A percentile compares a stretch with the other conserved stretches of the same genome.
phyloP scores from a whole-genome alignment of 805 yeast species.

The Candida vaughaniae region DNA sequence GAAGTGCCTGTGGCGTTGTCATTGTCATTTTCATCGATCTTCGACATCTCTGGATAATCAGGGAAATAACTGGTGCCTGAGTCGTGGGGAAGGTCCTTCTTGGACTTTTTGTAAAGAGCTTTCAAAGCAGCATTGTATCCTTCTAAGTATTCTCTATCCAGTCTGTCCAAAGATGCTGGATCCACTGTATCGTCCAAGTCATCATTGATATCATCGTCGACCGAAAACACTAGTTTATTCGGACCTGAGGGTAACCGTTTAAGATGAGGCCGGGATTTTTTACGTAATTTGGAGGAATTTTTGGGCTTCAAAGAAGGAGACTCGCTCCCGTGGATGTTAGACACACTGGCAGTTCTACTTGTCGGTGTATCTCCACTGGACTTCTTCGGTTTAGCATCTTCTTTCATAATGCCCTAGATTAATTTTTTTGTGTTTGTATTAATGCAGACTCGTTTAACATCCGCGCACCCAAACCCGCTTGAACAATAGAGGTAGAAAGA shows the following conservation, averaged over 20 bases:
- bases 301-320: slow-evolving; percentile 17
- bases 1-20: slow-evolving; percentile 14
- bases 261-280: slow-evolving; percentile 31
- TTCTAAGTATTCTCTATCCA: slow-evolving; percentile 52
- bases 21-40: slow-evolving; percentile 7
- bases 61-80: slow-evolving; percentile 8
- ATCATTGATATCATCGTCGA: slow-evolving; percentile 80
- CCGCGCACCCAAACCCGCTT: too few relatives aligned
- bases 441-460: too few relatives aligned
- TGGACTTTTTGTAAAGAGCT: slow-evolving; percentile 25
- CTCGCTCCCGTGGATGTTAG: slow-evolving; percentile 2
- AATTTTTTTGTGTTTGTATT: too few relatives aligned
- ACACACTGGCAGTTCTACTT: neutral
- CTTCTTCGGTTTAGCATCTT: slow-evolving; percentile 5
- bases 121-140: slow-evolving; percentile 73
- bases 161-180: slow-evolving; percentile 46
- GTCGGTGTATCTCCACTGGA: slow-evolving; percentile 2
- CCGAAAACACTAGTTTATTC: slow-evolving; percentile 57
- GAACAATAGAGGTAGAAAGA: too few relatives aligned
- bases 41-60: slow-evolving; percentile 5
- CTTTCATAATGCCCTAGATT: too few relatives aligned
- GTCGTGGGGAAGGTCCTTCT: slow-evolving; percentile 6
- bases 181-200: slow-evolving; percentile 48
- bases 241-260: slow-evolving; percentile 22
- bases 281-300: slow-evolving; percentile 13